Base-by-base conservation (phyloP, 2,329 filamentous ascomycete genomes). In the Diaporthe caulivora region DNA sequence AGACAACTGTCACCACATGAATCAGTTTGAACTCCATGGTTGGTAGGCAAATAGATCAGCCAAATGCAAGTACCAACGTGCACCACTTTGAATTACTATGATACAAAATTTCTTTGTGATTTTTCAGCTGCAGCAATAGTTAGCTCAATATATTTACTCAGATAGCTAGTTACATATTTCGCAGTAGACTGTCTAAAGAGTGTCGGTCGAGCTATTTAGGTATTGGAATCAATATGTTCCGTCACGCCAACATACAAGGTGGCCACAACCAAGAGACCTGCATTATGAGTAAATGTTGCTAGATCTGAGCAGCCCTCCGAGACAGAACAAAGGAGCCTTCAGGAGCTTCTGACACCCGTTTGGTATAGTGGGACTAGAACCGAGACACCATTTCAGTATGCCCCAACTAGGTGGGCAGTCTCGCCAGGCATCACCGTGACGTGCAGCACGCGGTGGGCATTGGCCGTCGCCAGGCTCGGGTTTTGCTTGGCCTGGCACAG, bases 1-100 rank as follows among this genome's bases (percentile, higher is more conserved):
- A 64, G 21, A 64, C 60, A 21, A 8, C 40, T 49, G 60, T 24
- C 21, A 64, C 42, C 42, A 26, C 26, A 49, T 47, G 58, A 62
- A 62, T 62, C 58, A n/a, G 8, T 29, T 2, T 11, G 29, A 51
- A 44, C 21, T 51, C 37, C 40, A 2, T 62, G 26, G 24, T n/a
- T 17, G 26, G 5, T n/a, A 17, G 13, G 15, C 10, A n/a, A 9
- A 34, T 26, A 64, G 2, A 10, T 31, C 18, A 42, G 13, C 26
- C 31, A 6, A 31, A n/a, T 9, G 13, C n/a, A 9, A 24, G 17
- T 31, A 1, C 26, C n/a, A 17, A 62, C 31, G 55, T 58, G 24
- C 29, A 17, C 7, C 2, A 13, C 13, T 34, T 34, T 18, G 7
- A 0, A 11, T 37, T 9, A 29, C 9, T 34, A 11, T 55, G 51